These are phyloP conservation scores for Vanderwaltozyma yarrowii DNA, from an alignment of 805 yeast species.

Conservation along the genomic window DNA sequence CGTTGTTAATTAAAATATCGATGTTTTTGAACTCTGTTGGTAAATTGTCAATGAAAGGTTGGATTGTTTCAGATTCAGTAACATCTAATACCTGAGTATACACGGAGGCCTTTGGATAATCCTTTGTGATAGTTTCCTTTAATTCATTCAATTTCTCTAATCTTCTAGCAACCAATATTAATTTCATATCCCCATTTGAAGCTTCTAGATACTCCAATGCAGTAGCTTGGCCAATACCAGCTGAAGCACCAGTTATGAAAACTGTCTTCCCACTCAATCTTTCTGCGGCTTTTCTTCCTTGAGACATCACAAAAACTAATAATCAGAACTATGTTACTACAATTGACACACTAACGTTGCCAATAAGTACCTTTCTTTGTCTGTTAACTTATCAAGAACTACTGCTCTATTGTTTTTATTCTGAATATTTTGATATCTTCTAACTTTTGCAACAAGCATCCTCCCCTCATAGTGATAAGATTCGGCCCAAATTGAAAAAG, in stretches of 20 bases:
- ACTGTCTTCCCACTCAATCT: conserved; percentile 71
- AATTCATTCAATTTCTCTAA: conserved; percentile 45
- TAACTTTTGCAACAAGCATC: too few relatives aligned
- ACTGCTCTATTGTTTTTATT: too few relatives aligned
- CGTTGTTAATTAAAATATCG: conserved; percentile 62
- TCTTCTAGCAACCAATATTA: conserved; percentile 74
- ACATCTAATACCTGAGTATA: conserved; percentile 46
- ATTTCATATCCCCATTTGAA: conserved; percentile 57
- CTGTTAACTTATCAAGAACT: too few relatives aligned
- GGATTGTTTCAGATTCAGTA: conserved; percentile 40
- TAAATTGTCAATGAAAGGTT: conserved; percentile 40
- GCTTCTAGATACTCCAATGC: conserved; percentile 78
- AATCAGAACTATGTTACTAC: neutral
- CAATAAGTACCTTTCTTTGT: too few relatives aligned
- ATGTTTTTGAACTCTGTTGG: conserved; percentile 54
- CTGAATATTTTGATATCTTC: too few relatives aligned
- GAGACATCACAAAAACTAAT: conserved; percentile 37
- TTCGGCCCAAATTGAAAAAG: too few relatives aligned
- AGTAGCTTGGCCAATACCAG: conserved; percentile 91
- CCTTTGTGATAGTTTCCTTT: conserved; percentile 34
- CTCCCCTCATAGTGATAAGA: too few relatives aligned
- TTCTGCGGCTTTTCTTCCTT: conserved; percentile 65
- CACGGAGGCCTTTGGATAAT: conserved; percentile 41
- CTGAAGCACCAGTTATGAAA: conserved; percentile 91
- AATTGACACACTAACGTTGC: too few relatives aligned